Percentiles rank a stretch among this genome's conserved stretches.
Evolutionary conservation across 768 basidiomycete genomes (phyloP).

Genomic region (Psilocybe cyanescens): DNA sequence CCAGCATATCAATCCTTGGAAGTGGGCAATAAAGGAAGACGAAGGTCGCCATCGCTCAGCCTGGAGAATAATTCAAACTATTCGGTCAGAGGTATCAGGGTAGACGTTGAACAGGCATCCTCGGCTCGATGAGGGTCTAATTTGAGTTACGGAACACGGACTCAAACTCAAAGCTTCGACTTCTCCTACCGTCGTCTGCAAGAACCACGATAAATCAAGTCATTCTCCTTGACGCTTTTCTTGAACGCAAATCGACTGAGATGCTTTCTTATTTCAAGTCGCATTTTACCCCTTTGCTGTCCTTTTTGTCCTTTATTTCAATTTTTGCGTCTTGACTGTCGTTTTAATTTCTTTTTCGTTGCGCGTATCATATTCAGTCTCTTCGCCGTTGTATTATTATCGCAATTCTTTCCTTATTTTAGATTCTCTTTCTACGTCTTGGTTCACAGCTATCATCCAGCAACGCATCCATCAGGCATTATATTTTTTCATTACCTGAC

Average conservation of each 20-base stretch:
- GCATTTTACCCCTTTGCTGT: background rate
- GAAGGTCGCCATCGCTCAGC: conserved; percentile 21
- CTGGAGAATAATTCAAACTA: conserved; percentile 23
- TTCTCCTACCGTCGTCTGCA: background rate
- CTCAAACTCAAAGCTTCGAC: background rate
- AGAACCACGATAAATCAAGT: background rate
- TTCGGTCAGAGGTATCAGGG: conserved; percentile 49
- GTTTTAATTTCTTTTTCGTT: conserved; percentile 1
- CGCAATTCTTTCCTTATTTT: background rate
- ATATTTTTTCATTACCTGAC: background rate
- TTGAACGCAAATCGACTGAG: background rate
- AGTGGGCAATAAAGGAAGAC: conserved; percentile 41
- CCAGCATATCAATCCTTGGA: conserved; percentile 59
- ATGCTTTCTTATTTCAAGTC: background rate
- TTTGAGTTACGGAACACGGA: no score
- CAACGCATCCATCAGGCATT: background rate
- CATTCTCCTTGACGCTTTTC: background rate
- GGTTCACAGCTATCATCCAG: background rate
- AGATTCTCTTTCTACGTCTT: conserved; percentile 8
- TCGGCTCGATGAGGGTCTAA: conserved; percentile 40
- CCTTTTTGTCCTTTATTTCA: conserved; percentile 1
- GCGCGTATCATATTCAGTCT: conserved; percentile 7
- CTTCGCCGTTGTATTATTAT: conserved; percentile 16
- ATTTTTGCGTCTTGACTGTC: background rate
- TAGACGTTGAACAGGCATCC: conserved; percentile 66